These are phyloP conservation scores for Aspergillus flavus DNA, from an alignment of 2,329 filamentous ascomycete genomes.

Conservation along the genomic window DNA sequence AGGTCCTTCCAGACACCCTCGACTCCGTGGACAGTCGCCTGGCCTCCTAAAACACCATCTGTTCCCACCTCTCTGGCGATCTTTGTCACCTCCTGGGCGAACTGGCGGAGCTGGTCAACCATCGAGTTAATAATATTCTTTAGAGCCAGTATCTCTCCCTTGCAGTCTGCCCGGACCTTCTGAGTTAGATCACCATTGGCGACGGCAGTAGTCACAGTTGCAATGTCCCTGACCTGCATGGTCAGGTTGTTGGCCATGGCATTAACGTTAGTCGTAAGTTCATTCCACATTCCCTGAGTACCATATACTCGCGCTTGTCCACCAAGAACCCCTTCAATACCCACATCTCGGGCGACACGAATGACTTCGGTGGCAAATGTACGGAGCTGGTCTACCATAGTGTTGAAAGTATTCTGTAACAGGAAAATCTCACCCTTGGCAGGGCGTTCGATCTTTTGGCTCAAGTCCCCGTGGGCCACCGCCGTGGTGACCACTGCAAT, in stretches of 20 bases:
- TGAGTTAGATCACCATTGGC: conserved; percentile 88
- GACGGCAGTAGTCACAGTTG: conserved; percentile 94
- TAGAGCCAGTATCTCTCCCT: neutral
- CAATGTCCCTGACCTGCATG: conserved; percentile 95
- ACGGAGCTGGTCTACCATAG: conserved; percentile 95
- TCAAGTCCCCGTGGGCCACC: conserved; percentile 94
- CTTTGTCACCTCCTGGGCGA: conserved; percentile 94
- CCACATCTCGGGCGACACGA: conserved; percentile 91
- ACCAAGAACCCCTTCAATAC: conserved; percentile 97
- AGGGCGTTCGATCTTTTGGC: conserved; percentile 91
- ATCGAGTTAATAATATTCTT: conserved; percentile 9
- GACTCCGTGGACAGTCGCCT: conserved; percentile 66
- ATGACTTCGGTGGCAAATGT: conserved; percentile 94
- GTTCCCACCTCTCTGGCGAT: conserved; percentile 74
- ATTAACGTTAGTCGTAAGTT: conserved; percentile 96
- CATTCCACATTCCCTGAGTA: conserved; percentile 93
- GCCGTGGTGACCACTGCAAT: conserved; percentile 94
- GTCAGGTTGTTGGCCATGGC: conserved; percentile 88
- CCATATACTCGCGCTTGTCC: conserved; percentile 96
- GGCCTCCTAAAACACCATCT: conserved; percentile 64
- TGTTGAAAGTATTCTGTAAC: conserved; percentile 94
- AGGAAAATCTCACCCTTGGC: conserved; percentile 93
- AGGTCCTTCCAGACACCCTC: conserved; percentile 69
- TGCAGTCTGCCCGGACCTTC: conserved; percentile 2
- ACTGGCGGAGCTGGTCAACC: conserved; percentile 85